These are phyloP conservation scores for Chernovozyma sophiae-reginae DNA, from an alignment of 1,139 yeast species.

Conservation along the genomic window DNA sequence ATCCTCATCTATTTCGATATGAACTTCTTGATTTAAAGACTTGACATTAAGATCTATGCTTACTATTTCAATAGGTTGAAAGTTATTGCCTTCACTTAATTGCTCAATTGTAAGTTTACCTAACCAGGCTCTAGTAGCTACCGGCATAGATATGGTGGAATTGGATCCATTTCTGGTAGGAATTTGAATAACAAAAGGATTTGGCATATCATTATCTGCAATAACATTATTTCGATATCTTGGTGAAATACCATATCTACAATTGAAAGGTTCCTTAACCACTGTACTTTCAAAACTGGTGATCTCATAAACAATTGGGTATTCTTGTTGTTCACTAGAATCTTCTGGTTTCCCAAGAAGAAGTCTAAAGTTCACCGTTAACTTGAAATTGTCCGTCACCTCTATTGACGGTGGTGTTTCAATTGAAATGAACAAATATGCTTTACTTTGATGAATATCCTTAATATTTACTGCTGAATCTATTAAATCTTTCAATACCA, in stretches of 20 bases:
- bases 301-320: slow-evolving; percentile 24
- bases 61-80: slow-evolving; percentile 18
- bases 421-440: slow-evolving; percentile 26
- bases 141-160: slow-evolving; percentile 30
- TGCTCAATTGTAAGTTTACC: slow-evolving; percentile 21
- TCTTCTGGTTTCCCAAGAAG: slow-evolving; percentile 12
- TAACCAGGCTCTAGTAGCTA: slow-evolving; percentile 46
- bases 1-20: slow-evolving; percentile 18
- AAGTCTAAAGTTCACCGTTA: slow-evolving; percentile 11
- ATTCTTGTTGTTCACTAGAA: slow-evolving; percentile 4
- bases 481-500: slow-evolving; percentile 17
- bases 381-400: slow-evolving; percentile 8
- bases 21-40: slow-evolving; percentile 29
- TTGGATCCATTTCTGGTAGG: not conserved
- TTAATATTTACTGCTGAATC: slow-evolving; percentile 7
- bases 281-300: slow-evolving; percentile 24
- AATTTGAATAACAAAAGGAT: slow-evolving; percentile 30
- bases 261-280: slow-evolving; percentile 32
- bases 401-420: slow-evolving; percentile 11
- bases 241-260: slow-evolving; percentile 35
- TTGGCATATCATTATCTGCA: slow-evolving; percentile 31
- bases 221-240: slow-evolving; percentile 16
- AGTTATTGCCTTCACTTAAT: not conserved
- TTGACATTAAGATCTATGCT: slow-evolving; percentile 19
- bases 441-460: slow-evolving; percentile 10